Evolutionary conservation across 345 rosid species (phyloP).

Genomic region (Moricandia moricandioides): DNA sequence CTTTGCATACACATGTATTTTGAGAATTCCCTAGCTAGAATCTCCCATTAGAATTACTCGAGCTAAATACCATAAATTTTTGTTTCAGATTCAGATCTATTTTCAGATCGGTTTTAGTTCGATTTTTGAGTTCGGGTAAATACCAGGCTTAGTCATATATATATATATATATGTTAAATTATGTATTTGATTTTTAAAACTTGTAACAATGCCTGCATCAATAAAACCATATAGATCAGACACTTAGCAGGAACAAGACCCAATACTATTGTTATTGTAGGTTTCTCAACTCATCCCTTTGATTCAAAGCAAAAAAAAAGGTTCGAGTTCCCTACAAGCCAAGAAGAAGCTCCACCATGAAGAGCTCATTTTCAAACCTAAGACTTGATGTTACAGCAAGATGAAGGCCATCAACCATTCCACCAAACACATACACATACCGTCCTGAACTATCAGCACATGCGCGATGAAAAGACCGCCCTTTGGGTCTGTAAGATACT

Average conservation of each 20-base stretch:
- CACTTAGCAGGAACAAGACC: background rate
- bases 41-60: no score
- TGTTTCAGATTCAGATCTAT: no score
- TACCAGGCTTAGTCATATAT: no score
- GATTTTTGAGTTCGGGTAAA: no score
- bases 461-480: constrained; percentile 79
- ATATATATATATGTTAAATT: background rate
- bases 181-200: background rate
- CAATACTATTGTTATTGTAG: background rate
- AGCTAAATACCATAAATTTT: no score
- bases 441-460: constrained; percentile 71
- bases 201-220: background rate
- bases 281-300: background rate
- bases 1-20: no score
- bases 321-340: constrained; percentile 7
- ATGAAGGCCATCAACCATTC: constrained; percentile 76
- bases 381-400: constrained; percentile 57
- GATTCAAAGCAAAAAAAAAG: background rate
- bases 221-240: background rate
- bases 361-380: constrained; percentile 74
- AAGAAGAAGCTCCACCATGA: constrained; percentile 63
- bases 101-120: no score
- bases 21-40: no score
- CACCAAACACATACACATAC: constrained; percentile 71
- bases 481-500: constrained; percentile 52